These are phyloP conservation scores for Cutaneotrichosporon spelunceum DNA, from an alignment of 1,284 basidiomycete species.

Conservation along the genomic window DNA sequence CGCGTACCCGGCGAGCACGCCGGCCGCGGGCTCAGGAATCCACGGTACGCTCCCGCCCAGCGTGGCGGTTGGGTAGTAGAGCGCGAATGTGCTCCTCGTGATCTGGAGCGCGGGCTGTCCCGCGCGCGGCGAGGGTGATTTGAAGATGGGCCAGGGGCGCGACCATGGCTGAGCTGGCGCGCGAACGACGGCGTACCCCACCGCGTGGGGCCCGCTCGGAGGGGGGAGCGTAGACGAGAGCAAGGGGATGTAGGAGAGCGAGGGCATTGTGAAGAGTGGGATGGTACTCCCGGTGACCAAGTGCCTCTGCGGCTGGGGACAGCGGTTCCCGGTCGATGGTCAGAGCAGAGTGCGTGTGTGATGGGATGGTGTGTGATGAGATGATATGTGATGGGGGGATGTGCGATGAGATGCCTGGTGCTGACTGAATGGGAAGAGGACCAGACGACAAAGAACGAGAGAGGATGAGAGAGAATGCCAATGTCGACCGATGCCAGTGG, in stretches of 20 bases:
- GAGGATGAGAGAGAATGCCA: too few relatives aligned
- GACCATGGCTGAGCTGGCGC: conserved; percentile 24
- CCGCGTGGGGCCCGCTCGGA: conserved; percentile 27
- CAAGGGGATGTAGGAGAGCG: conserved; percentile 10
- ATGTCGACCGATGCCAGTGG: too few relatives aligned
- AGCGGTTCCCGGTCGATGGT: too few relatives aligned
- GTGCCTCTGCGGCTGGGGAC: too few relatives aligned
- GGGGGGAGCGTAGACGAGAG: conserved; percentile 30
- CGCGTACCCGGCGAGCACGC: conserved; percentile 34
- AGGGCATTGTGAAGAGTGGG: neutral
- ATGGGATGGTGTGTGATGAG: too few relatives aligned
- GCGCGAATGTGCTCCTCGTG: conserved; percentile 32
- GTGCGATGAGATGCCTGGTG: too few relatives aligned
- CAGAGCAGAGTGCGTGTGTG: too few relatives aligned
- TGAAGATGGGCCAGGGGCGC: conserved; percentile 16
- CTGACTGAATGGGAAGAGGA: too few relatives aligned
- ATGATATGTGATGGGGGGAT: too few relatives aligned
- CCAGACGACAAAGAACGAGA: too few relatives aligned
- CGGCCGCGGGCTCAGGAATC: conserved; percentile 34
- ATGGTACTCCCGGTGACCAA: neutral
- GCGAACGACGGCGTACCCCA: conserved; percentile 34
- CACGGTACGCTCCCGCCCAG: conserved; percentile 23
- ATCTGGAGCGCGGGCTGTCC: conserved; percentile 32
- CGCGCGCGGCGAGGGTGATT: conserved; percentile 8
- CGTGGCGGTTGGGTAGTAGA: conserved; percentile 36